Percentiles rank a stretch among this genome's conserved stretches.
These are phyloP conservation scores for Calocybe gangraenosa DNA, from an alignment of 768 basidiomycete genomes.

Conservation along the genomic window DNA sequence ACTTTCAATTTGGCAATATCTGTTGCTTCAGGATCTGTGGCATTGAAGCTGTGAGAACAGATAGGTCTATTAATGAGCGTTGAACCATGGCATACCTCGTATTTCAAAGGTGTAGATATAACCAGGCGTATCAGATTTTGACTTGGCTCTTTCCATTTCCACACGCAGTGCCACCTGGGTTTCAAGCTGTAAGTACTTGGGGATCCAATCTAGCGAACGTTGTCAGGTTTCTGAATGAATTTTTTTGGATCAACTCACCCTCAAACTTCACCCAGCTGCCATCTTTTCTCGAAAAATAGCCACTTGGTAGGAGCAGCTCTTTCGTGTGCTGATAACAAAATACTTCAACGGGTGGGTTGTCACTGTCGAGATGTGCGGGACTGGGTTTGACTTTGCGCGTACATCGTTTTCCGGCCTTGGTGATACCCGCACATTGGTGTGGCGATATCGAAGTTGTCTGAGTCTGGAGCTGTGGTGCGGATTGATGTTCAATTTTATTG, in stretches of 20 bases:
- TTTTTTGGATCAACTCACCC: constrained; percentile 30
- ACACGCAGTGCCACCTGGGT: constrained; percentile 52
- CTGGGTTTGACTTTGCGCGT: constrained; percentile 44
- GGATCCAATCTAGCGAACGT: constrained; percentile 57
- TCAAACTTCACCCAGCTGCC: constrained; percentile 55
- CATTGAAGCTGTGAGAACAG: neutral
- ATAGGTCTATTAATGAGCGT: neutral
- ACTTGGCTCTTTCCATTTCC: constrained; percentile 45
- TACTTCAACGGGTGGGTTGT: constrained; percentile 27
- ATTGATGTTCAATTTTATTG: constrained; percentile 17
- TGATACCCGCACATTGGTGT: constrained; percentile 59
- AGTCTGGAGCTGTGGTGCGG: constrained; percentile 19
- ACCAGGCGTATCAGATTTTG: constrained; percentile 58
- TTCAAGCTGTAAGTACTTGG: constrained; percentile 53
- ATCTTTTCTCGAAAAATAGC: constrained; percentile 52
- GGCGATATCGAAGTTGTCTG: constrained; percentile 11
- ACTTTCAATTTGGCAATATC: constrained; percentile 67
- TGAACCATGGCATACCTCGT: constrained; percentile 40
- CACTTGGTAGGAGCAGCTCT: constrained; percentile 45
- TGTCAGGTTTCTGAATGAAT: constrained; percentile 9
- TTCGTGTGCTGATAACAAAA: constrained; percentile 69
- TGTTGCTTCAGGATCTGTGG: constrained; percentile 20
- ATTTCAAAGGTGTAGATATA: constrained; percentile 86
- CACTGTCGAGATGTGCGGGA: constrained; percentile 24
- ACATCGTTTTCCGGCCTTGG: constrained; percentile 63